phyloP scores from a whole-genome alignment of 257 asterid species.

The Nicotiana attenuata region DNA sequence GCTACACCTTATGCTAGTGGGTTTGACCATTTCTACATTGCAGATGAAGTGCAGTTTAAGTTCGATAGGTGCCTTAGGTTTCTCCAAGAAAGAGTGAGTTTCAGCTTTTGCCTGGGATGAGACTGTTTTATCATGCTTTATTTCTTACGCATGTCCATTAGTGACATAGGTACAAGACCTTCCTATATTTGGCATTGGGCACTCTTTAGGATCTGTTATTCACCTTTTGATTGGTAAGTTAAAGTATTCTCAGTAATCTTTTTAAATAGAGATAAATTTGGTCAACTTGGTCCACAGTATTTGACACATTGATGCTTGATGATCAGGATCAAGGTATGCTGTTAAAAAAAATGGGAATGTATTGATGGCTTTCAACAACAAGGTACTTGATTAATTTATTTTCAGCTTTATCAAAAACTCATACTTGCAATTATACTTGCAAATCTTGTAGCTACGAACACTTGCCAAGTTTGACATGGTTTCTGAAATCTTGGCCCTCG shows the following conservation, averaged over 20 bases:
- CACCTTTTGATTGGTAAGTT: constrained; percentile 82
- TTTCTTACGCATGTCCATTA: constrained; percentile 17
- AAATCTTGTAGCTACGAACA: background rate
- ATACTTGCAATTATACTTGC: background rate
- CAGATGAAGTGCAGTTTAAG: constrained; percentile 92
- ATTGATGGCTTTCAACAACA: constrained; percentile 81
- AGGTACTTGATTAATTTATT: constrained; percentile 38
- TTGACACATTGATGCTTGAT: constrained; percentile 24
- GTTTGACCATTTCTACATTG: constrained; percentile 86
- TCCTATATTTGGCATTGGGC: constrained; percentile 89
- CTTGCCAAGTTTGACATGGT: background rate
- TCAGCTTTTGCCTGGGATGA: constrained; percentile 12
- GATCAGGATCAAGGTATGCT: constrained; percentile 89
- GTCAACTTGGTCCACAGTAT: constrained; percentile 10
- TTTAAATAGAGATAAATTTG: constrained; percentile 4
- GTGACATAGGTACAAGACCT: constrained; percentile 58
- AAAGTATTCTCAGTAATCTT: constrained; percentile 8
- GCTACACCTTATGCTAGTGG: constrained; percentile 98
- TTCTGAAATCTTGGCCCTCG: background rate
- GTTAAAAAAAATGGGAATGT: constrained; percentile 84
- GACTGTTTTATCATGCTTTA: constrained; percentile 3
- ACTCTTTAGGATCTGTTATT: constrained; percentile 86
- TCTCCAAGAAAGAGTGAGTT: constrained; percentile 68
- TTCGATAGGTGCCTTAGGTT: constrained; percentile 73
- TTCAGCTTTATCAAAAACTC: constrained; percentile 2